phyloP scores from a whole-genome alignment of 2,329 filamentous ascomycete species.

The Ilyonectria destructans region DNA sequence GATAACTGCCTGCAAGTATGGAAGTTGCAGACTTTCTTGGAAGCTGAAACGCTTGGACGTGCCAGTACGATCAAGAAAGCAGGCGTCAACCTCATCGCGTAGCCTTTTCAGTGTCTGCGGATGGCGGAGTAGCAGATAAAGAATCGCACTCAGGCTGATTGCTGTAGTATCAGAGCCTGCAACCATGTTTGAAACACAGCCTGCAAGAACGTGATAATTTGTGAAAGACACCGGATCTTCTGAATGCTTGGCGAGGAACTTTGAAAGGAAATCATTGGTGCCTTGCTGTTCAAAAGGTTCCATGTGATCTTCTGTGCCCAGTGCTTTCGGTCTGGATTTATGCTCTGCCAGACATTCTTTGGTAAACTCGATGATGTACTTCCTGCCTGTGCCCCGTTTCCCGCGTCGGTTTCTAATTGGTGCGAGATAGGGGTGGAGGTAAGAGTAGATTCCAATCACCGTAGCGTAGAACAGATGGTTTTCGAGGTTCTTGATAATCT shows the following conservation, averaged over 20 bases:
- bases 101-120: constrained; percentile 7
- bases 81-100: constrained; percentile 6
- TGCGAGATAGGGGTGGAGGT: constrained; percentile 6
- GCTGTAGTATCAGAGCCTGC: constrained; percentile 21
- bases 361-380: constrained; percentile 15
- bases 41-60: not conserved
- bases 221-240: not conserved
- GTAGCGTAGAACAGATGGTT: constrained; percentile 12
- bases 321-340: constrained; percentile 8
- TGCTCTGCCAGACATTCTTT: constrained; percentile 15
- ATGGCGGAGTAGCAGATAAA: constrained; percentile 10
- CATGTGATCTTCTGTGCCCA: not conserved
- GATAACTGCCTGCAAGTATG: constrained; percentile 8
- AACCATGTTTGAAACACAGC: constrained; percentile 10
- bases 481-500: constrained; percentile 14
- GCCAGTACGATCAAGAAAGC: not conserved
- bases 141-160: constrained; percentile 12
- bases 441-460: constrained; percentile 4
- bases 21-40: not conserved
- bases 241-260: constrained; percentile 10
- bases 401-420: not conserved
- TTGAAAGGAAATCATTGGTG: constrained; percentile 10
- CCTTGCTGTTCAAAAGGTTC: not conserved
- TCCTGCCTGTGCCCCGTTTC: not conserved
- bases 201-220: constrained; percentile 10